Evolutionary conservation across 176 grass and related monocot genomes (phyloP).

Genomic region (Saccharum spontaneum): DNA sequence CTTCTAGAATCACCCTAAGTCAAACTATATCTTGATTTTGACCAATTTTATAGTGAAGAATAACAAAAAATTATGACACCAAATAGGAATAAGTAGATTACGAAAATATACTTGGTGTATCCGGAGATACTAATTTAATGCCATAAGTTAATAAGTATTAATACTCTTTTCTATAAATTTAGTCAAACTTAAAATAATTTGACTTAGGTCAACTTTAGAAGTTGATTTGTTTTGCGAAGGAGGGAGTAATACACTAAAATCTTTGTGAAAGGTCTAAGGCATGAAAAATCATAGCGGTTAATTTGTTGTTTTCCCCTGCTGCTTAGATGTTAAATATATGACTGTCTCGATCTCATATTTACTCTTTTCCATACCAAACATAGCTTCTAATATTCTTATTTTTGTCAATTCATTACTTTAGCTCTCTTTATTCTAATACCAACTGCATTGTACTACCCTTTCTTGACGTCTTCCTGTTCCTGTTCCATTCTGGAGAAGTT

Average conservation of each 20-base stretch:
- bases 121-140: not conserved
- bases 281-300: not conserved
- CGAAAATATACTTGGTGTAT: not conserved
- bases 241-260: not conserved
- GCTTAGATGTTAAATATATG: not conserved
- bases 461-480: not conserved
- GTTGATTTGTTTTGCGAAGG: not conserved
- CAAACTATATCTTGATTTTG: not conserved
- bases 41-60: not conserved
- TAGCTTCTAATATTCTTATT: not conserved
- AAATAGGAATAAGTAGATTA: not conserved
- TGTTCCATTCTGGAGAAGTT: constrained; percentile 15
- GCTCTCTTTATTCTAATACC: not conserved
- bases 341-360: not conserved
- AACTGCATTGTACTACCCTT: not conserved
- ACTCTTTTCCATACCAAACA: not conserved
- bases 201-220: not conserved
- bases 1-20: not conserved
- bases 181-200: not conserved
- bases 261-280: not conserved
- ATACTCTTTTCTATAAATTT: not conserved
- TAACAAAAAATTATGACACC: not conserved
- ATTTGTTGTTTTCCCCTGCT: not conserved
- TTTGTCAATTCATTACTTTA: not conserved
- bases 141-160: not conserved